These are phyloP conservation scores for Gamarada debralockiae DNA, from an alignment of 495 filamentous ascomycete genomes.

Conservation along the genomic window DNA sequence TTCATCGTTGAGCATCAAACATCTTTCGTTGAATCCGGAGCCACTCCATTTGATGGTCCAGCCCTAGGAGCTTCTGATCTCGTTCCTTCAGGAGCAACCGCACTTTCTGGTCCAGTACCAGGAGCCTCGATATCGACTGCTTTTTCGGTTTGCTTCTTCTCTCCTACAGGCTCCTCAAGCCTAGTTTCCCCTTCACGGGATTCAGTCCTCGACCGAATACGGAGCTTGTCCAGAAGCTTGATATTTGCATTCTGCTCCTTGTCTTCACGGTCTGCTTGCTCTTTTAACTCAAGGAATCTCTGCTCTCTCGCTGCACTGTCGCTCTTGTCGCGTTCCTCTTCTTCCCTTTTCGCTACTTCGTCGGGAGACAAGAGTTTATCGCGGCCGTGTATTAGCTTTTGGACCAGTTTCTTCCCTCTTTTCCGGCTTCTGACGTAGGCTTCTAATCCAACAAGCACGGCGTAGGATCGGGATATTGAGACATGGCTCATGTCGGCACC, in stretches of 20 bases:
- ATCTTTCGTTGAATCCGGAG: no score
- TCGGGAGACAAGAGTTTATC: conserved; percentile 19
- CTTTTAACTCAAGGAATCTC: conserved; percentile 17
- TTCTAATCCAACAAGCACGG: conserved; percentile 78
- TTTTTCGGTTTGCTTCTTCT: conserved; percentile 2
- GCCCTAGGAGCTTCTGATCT: neutral
- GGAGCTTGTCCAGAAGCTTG: conserved; percentile 16
- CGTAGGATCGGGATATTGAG: conserved; percentile 75
- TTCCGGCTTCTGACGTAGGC: conserved; percentile 56
- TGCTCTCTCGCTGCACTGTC: conserved; percentile 22
- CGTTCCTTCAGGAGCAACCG: conserved; percentile 22
- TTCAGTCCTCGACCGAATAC: neutral
- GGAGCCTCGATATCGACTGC: conserved; percentile 13
- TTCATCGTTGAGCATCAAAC: no score
- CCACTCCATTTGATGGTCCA: no score
- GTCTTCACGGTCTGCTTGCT: conserved; percentile 22
- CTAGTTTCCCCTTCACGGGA: conserved; percentile 3
- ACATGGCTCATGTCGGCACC: conserved; percentile 78
- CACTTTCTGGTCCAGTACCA: conserved; percentile 22
- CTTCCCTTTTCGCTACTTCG: conserved; percentile 20
- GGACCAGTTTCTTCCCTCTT: conserved; percentile 19
- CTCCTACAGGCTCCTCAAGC: neutral
- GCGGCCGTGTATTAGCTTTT: conserved; percentile 19
- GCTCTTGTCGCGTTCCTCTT: conserved; percentile 26
- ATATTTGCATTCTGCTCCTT: conserved; percentile 21